Evolutionary conservation across 306 rosid genomes (phyloP).

Genomic region (Casuarina glauca): DNA sequence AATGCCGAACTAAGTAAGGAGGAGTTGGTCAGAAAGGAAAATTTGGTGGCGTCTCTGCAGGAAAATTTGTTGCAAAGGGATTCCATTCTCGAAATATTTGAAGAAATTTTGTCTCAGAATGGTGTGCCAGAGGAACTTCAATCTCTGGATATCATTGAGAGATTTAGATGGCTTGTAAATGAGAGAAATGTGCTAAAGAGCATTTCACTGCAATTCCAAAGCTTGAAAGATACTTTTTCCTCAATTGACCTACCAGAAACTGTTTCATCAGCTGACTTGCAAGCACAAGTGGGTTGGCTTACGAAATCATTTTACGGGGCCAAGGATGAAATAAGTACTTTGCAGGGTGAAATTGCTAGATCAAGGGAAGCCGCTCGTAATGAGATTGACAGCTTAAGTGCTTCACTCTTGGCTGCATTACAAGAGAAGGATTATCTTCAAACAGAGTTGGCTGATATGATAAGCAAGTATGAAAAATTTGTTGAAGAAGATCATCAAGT

Average conservation of each 20-base stretch:
- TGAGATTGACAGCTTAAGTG: constrained; percentile 57
- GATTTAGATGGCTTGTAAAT: constrained; percentile 66
- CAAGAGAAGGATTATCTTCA: constrained; percentile 72
- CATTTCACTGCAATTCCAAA: constrained; percentile 54
- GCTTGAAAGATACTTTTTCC: constrained; percentile 55
- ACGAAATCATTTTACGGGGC: constrained; percentile 58
- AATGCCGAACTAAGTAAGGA: constrained; percentile 66
- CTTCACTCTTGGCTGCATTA: constrained; percentile 54
- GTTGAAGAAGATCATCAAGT: constrained; percentile 48
- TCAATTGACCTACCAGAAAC: constrained; percentile 62
- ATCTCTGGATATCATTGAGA: constrained; percentile 57
- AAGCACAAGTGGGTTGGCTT: constrained; percentile 72
- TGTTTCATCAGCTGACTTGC: constrained; percentile 63
- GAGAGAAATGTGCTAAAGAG: constrained; percentile 60
- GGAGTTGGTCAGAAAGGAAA: constrained; percentile 58
- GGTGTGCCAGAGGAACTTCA: constrained; percentile 49
- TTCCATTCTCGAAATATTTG: constrained; percentile 46
- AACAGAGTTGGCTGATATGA: constrained; percentile 63
- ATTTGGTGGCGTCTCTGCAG: constrained; percentile 62
- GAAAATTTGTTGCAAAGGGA: constrained; percentile 52
- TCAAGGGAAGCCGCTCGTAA: constrained; percentile 54
- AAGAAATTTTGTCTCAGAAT: constrained; percentile 58
- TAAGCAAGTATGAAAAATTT: constrained; percentile 46
- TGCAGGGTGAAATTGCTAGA: constrained; percentile 58
- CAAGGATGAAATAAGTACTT: constrained; percentile 36